A percentile compares a stretch with the other conserved stretches of the same genome.
Evolutionary conservation across 1,284 basidiomycete genomes (phyloP).

Genomic region (Cronartium ribicola): DNA sequence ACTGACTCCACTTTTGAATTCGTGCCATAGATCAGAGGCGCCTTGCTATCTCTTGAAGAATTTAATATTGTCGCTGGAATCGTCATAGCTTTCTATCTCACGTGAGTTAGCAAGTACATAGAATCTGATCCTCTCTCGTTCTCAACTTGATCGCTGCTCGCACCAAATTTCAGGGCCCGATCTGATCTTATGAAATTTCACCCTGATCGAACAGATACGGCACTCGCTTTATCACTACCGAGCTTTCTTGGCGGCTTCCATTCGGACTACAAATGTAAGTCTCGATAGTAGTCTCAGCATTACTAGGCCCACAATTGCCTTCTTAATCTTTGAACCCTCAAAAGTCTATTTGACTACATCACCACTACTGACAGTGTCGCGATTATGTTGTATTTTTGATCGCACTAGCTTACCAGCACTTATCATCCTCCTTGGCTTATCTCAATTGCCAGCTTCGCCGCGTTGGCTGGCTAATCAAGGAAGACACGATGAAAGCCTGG

Average conservation of each 20-base stretch:
- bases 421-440: constrained; percentile 42
- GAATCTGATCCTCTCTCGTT: background rate
- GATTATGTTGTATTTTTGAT: background rate
- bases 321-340: no score
- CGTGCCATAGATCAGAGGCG: constrained; percentile 40
- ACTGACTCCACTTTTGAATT: background rate
- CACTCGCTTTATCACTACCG: constrained; percentile 42
- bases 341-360: no score
- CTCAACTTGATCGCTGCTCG: background rate
- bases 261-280: constrained; percentile 45
- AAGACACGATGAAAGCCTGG: constrained; percentile 43
- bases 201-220: constrained; percentile 18
- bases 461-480: constrained; percentile 45
- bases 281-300: no score
- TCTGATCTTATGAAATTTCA: constrained; percentile 4
- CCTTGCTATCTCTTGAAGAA: constrained; percentile 39
- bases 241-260: constrained; percentile 44
- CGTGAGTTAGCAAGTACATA: constrained; percentile 6
- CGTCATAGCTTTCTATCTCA: constrained; percentile 44
- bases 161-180: background rate
- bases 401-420: constrained; percentile 29
- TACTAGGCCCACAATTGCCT: no score
- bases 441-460: constrained; percentile 44
- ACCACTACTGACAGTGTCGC: background rate
- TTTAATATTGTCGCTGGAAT: constrained; percentile 44